A percentile compares a stretch with the other conserved stretches of the same genome.
Conservation (phyloP, 1,284 basidiomycete species). For the Trichosporon sp. region DNA sequence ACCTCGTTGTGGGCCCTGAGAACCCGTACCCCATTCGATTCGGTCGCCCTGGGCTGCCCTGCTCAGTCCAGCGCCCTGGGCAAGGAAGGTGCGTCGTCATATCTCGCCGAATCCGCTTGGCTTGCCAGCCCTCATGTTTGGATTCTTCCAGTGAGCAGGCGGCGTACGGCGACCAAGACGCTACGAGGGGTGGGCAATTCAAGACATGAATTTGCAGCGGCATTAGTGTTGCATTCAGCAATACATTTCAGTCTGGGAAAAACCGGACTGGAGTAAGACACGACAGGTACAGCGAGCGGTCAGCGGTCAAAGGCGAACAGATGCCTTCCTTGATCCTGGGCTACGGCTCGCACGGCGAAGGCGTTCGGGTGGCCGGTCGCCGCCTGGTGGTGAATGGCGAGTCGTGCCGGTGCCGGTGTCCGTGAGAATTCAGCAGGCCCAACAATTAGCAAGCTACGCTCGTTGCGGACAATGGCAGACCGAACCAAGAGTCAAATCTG, state of each 20-base stretch:
- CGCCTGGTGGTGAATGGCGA: neutral
- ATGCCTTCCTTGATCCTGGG: neutral
- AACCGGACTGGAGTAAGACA: neutral
- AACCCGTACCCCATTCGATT: conserved; percentile 15
- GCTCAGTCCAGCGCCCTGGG: neutral
- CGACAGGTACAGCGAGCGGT: neutral
- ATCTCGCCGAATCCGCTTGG: conserved; percentile 3
- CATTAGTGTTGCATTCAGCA: conserved; percentile 14
- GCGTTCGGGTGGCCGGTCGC: neutral
- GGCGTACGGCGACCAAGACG: neutral
- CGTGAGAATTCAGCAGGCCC: neutral
- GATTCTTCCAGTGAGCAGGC: neutral
- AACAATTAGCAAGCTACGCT: neutral
- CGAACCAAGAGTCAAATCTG: neutral
- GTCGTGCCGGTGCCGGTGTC: conserved; percentile 8
- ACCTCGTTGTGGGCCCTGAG: neutral
- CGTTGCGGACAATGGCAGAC: conserved; percentile 6
- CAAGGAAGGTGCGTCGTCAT: conserved; percentile 8
- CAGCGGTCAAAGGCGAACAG: conserved; percentile 5
- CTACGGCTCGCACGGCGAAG: conserved; percentile 2
- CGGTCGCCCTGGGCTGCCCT: neutral
- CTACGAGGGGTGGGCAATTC: conserved; percentile 6
- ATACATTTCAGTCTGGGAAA: conserved; percentile 7
- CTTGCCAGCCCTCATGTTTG: neutral
- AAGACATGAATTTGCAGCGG: neutral